phyloP scores from a whole-genome alignment of 2,329 filamentous ascomycete species.

The Fusarium veterinarium region DNA sequence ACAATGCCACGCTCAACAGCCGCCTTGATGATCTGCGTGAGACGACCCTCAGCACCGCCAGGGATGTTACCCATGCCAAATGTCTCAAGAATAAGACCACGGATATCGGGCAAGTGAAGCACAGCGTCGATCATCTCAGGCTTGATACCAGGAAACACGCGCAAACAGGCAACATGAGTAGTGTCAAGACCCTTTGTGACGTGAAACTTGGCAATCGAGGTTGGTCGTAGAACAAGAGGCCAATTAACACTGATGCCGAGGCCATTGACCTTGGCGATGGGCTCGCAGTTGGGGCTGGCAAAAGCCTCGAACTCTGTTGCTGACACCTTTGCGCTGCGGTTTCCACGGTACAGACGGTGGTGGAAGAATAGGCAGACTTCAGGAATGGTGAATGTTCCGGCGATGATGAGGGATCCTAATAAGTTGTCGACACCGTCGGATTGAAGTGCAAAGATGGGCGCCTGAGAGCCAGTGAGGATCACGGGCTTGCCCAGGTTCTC shows the following conservation, averaged over 20 bases:
- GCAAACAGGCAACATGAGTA: conserved; percentile 87
- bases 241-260: conserved; percentile 85
- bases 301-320: conserved; percentile 90
- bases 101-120: conserved; percentile 78
- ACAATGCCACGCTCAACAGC: conserved; percentile 85
- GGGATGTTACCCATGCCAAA: conserved; percentile 95
- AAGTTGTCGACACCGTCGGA: conserved; percentile 93
- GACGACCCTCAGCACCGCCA: conserved; percentile 79
- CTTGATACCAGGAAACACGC: conserved; percentile 92
- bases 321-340: conserved; percentile 88
- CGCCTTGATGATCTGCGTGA: conserved; percentile 80
- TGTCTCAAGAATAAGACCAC: conserved; percentile 87
- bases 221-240: conserved; percentile 80
- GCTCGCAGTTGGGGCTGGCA: conserved; percentile 85
- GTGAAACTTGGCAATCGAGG: conserved; percentile 77
- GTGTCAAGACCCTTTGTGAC: conserved; percentile 83
- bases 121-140: conserved; percentile 94
- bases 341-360: conserved; percentile 88
- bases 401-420: conserved; percentile 87
- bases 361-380: conserved; percentile 96
- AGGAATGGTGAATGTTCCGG: conserved; percentile 91
- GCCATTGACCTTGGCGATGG: conserved; percentile 83
- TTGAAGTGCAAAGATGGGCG: conserved; percentile 90
- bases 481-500: conserved; percentile 91
- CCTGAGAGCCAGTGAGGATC: conserved; percentile 84